Base-by-base conservation (phyloP, 805 yeast species). In the Sungouiozyma ichnusensis region DNA sequence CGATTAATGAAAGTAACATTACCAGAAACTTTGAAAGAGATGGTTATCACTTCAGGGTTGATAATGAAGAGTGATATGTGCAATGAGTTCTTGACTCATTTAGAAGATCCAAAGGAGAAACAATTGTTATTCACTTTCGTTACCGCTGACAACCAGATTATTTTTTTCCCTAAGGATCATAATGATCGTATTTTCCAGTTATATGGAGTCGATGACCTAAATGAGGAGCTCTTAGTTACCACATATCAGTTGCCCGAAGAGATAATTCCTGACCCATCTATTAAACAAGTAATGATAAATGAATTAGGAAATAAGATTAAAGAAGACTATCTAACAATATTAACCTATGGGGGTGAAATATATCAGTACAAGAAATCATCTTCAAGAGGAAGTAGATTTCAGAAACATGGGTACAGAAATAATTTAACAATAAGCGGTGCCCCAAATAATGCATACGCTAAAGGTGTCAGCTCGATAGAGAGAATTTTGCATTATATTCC, bases 301-400 rank as follows among this genome's bases (percentile, higher is more conserved):
- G 73, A 72, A 37, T 54, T 86, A 24, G 95, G 95, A 4, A 84
- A 81, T 51, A 57, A 63, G 7, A 49, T 55, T 20, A 68, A 72
- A 36, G 80, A 78, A 38, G 87, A 83, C 50, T 77, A 77, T 56
- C 58, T 87, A 44, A 71, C 86, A 0, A 67, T 85, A 6, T 62
- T 85, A 39, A 86, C 94, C 0, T 75, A 79, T 55, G 92, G 94
- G 41, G 94, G 94, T 51, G 92, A 85, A 57, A 65, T 86, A 2
- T 65, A 76, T 31, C 64, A 83, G 39, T 87, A 86, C 58, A 77
- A 76, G 50, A 64, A 79, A 31, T 76, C 58, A 6, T 39, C 42
- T 15, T 37, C 35, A 33, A 50, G 53, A 37, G 43, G 39, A 39
- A 54, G 56, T 38, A 48, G 56, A 35, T 58, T 50, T 35, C 50